Evolutionary conservation across 768 basidiomycete genomes (phyloP).

Genomic region (Dendrothele bispora): DNA sequence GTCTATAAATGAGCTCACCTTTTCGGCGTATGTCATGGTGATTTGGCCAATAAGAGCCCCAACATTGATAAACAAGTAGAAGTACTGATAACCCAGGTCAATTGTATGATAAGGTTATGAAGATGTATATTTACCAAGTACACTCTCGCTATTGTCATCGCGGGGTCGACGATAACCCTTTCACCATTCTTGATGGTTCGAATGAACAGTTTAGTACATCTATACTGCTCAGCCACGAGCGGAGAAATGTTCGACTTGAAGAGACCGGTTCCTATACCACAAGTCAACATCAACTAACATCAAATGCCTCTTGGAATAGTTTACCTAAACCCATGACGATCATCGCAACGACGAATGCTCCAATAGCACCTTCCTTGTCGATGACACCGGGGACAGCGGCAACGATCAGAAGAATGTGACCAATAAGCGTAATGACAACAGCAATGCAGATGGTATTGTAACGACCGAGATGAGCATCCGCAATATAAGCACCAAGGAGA

Average conservation of each 20-base stretch:
- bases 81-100: constrained; percentile 41
- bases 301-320: constrained; percentile 2
- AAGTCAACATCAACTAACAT: constrained; percentile 15
- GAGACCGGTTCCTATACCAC: constrained; percentile 56
- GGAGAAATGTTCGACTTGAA: constrained; percentile 82
- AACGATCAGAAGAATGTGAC: constrained; percentile 65
- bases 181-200: constrained; percentile 53
- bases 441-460: constrained; percentile 73
- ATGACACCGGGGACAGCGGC: constrained; percentile 70
- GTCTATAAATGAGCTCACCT: constrained; percentile 32
- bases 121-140: constrained; percentile 57
- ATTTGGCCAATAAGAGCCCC: constrained; percentile 72
- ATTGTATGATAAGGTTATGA: background rate
- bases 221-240: constrained; percentile 77
- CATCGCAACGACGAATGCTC: constrained; percentile 57
- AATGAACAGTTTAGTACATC: constrained; percentile 52
- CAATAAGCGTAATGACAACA: constrained; percentile 57
- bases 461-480: constrained; percentile 71
- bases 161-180: constrained; percentile 74
- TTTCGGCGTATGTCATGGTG: constrained; percentile 66
- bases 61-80: constrained; percentile 73
- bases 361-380: constrained; percentile 47
- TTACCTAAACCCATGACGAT: constrained; percentile 55
- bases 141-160: constrained; percentile 63
- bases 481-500: constrained; percentile 68